Evolutionary conservation across 768 basidiomycete genomes (phyloP).

Genomic region (Boletus speciosus): DNA sequence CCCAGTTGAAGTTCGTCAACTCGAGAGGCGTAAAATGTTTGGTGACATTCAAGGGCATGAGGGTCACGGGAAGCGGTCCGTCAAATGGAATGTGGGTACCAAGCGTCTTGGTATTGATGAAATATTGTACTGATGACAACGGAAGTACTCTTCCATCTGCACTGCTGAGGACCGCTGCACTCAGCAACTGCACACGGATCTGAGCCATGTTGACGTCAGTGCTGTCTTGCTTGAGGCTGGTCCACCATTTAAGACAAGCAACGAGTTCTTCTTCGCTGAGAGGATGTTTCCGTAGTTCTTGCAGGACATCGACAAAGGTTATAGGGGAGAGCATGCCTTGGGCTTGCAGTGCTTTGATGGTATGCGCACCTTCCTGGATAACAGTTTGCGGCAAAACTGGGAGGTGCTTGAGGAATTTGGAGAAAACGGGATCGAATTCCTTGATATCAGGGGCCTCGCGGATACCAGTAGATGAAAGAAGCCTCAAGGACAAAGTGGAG

Average conservation of each 20-base stretch:
- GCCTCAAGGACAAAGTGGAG: constrained; percentile 4
- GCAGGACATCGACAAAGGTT: constrained; percentile 77
- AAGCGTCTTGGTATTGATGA: constrained; percentile 61
- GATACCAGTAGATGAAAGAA: constrained; percentile 9
- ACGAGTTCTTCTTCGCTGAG: constrained; percentile 69
- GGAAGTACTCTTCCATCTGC: constrained; percentile 57
- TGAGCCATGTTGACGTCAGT: constrained; percentile 37
- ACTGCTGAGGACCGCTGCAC: constrained; percentile 60
- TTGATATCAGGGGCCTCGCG: constrained; percentile 29
- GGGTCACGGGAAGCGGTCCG: constrained; percentile 9
- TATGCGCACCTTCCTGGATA: constrained; percentile 49
- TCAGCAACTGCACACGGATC: constrained; percentile 60
- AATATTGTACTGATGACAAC: constrained; percentile 66
- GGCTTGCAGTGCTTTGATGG: constrained; percentile 58
- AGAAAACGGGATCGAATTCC: constrained; percentile 66
- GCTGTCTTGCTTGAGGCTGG: constrained; percentile 37
- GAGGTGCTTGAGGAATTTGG: constrained; percentile 72
- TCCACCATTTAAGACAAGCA: constrained; percentile 90
- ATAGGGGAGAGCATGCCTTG: constrained; percentile 70
- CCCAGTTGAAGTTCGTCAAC: constrained; percentile 70
- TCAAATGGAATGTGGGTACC: constrained; percentile 44
- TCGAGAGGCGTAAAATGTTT: constrained; percentile 52
- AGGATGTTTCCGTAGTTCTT: constrained; percentile 68
- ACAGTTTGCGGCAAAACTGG: constrained; percentile 69
- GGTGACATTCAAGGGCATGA: constrained; percentile 12